phyloP scores from a whole-genome alignment of 2,329 filamentous ascomycete genomes.

The Neurospora crassa region DNA sequence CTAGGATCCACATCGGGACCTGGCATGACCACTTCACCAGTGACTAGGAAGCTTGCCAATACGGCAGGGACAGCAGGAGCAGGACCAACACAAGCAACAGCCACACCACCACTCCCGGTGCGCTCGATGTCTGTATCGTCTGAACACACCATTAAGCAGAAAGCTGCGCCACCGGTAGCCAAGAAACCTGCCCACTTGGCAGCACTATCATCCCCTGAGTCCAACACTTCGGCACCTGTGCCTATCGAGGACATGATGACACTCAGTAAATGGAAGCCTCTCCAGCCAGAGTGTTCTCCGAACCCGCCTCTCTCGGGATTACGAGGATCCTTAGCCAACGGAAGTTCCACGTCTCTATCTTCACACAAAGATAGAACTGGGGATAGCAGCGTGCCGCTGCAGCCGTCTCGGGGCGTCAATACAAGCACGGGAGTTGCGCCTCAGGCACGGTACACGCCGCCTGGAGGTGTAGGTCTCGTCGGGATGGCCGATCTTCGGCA shows the following conservation, averaged over 20 bases:
- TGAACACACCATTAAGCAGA: slow-evolving; percentile 29
- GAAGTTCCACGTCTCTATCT: not conserved
- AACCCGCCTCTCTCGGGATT: slow-evolving; percentile 5
- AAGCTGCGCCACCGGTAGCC: slow-evolving; percentile 47
- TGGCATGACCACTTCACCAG: slow-evolving; percentile 3
- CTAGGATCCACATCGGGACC: slow-evolving; percentile 1
- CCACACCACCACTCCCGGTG: slow-evolving; percentile 13
- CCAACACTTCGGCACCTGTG: slow-evolving; percentile 11
- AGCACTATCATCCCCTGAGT: slow-evolving; percentile 22
- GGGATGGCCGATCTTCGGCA: slow-evolving; percentile 11
- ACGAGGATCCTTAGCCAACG: not conserved
- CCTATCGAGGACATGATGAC: slow-evolving; percentile 1
- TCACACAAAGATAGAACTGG: slow-evolving; percentile 3
- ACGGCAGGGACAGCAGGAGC: slow-evolving; percentile 14
- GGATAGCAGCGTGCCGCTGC: slow-evolving; percentile 8
- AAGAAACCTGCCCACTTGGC: slow-evolving; percentile 51
- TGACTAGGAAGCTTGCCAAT: slow-evolving; percentile 12
- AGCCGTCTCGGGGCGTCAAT: slow-evolving; percentile 18
- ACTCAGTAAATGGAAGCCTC: not conserved
- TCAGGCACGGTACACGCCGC: slow-evolving; percentile 10
- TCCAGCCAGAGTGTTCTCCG: slow-evolving; percentile 5
- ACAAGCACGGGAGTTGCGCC: slow-evolving; percentile 12
- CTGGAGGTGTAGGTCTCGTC: slow-evolving; percentile 16
- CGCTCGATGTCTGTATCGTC: slow-evolving; percentile 28
- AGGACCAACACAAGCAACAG: not conserved